A percentile compares a stretch with the other conserved stretches of the same genome.
phyloP scores from a whole-genome alignment of 2,329 filamentous ascomycete species.

The Penicillium verrucosum region DNA sequence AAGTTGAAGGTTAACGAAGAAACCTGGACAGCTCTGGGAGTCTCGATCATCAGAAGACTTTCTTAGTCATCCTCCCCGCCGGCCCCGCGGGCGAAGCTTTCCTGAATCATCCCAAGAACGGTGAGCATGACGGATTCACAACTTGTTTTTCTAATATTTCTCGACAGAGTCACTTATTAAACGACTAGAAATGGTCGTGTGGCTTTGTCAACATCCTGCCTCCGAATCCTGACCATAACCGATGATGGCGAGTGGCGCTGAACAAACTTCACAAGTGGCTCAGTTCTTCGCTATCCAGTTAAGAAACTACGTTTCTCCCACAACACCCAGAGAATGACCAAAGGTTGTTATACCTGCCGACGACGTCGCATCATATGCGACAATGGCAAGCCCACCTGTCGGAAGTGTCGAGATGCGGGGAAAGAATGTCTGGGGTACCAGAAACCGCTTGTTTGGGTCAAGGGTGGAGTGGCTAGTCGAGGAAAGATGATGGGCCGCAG shows the following conservation, averaged over 20 bases:
- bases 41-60: neutral
- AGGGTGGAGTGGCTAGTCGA: slow-evolving; percentile 44
- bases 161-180: neutral
- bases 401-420: slow-evolving; percentile 43
- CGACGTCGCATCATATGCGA: slow-evolving; percentile 46
- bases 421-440: slow-evolving; percentile 45
- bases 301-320: slow-evolving; percentile 1
- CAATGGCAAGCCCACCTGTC: slow-evolving; percentile 42
- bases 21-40: neutral
- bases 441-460: slow-evolving; percentile 44
- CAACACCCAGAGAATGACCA: slow-evolving; percentile 32
- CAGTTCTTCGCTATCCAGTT: slow-evolving; percentile 14
- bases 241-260: slow-evolving; percentile 24
- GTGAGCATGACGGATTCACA: neutral
- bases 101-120: neutral
- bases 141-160: neutral
- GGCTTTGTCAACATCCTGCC: slow-evolving; percentile 1
- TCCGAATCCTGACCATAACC: slow-evolving; percentile 12
- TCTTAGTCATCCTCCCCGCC: slow-evolving; percentile 5
- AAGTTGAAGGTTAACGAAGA: neutral
- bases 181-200: slow-evolving; percentile 14
- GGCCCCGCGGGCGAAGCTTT: neutral
- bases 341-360: slow-evolving; percentile 46
- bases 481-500: slow-evolving; percentile 54
- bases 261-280: slow-evolving; percentile 12